Percentiles rank a stretch among this genome's conserved stretches.
Conservation (phyloP, 371 early-diverging fungal species). For the Mortierella sp. region DNA sequence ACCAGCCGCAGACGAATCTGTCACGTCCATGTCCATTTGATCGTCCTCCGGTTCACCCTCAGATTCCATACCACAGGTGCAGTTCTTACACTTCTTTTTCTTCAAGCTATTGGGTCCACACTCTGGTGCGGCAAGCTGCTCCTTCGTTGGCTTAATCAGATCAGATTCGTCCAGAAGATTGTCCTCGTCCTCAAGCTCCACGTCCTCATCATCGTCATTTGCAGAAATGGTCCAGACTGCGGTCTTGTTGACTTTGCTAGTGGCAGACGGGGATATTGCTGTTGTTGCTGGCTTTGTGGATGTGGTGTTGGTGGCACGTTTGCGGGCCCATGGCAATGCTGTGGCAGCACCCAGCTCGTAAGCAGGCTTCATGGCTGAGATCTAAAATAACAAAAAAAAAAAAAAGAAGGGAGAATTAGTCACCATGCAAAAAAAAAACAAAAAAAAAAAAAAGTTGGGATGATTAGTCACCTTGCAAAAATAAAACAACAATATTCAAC, state of each 20-base stretch:
- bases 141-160: slow-evolving; percentile 77
- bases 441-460: not conserved
- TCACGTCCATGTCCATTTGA: slow-evolving; percentile 25
- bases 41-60: slow-evolving; percentile 64
- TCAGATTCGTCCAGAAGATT: slow-evolving; percentile 90
- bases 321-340: slow-evolving; percentile 70
- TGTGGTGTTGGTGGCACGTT: slow-evolving; percentile 31
- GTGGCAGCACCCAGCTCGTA: slow-evolving; percentile 88
- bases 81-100: slow-evolving; percentile 97
- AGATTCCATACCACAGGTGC: slow-evolving; percentile 94
- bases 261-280: slow-evolving; percentile 2
- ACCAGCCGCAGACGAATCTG: slow-evolving; percentile 51
- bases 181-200: slow-evolving; percentile 89
- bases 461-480: slow-evolving; percentile 13
- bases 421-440: not conserved
- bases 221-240: slow-evolving; percentile 73
- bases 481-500: too few relatives aligned
- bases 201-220: slow-evolving; percentile 73
- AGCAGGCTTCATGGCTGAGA: slow-evolving; percentile 82
- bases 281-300: slow-evolving; percentile 21
- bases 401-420: too few relatives aligned
- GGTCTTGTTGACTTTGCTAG: slow-evolving; percentile 41
- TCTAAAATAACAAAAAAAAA: slow-evolving; percentile 33
- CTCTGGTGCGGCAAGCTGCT: slow-evolving; percentile 74
- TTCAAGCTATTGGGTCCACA: slow-evolving; percentile 76